Evolutionary conservation across 2,329 filamentous ascomycete genomes (phyloP), one percentile per base, ranked within the genome.

Genomic region (Shiraia bambusicola): DNA sequence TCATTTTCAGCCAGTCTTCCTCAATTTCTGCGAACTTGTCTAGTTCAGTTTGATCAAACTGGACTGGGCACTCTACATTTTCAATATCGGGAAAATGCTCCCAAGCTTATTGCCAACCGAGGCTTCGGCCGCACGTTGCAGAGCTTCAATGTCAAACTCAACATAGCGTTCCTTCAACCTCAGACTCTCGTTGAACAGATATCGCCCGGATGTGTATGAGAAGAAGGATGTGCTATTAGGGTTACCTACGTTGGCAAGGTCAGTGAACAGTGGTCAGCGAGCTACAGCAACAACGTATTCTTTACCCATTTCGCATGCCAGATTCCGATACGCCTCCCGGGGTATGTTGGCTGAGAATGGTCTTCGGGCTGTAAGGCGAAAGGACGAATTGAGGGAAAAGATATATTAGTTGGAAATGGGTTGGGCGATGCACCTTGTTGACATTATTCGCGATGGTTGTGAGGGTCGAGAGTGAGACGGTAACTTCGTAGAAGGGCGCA

Each of bases 81-180:
- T 45, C 24, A 33, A 49, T 38, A 37, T 49, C 41, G 25, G 46
- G 46, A 16, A 45, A 42, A 31, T 45, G 38, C 34, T 45, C 38
- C 42, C 34, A 49, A 38, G 42, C 38, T 46, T 32, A 15, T 43
- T 42, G 38, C 24, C 28, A 31, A 46, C 29, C 22, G 47, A 37
- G 34, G 37, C 35, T 42, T 48, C 41, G 33, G 41, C 45, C 38
- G 34, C 41, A 32, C 26, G 34, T 35, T 45, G 17, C 26, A 49
- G 32, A 36, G 45, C 45, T 49, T 45, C 41, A 30, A 42, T 27
- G 29, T 49, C 42, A 37, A 49, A 45, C 24, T 37, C 27, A 25
- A 49, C 45, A 38, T 45, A 28, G 28, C 45, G 45, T 36, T 49
- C 45, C 27, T 49, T 42, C 29, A 49, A 36, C 40, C 45, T 40